Base-by-base conservation (phyloP, 441 rosid species). In the Populus trichocarpa region DNA sequence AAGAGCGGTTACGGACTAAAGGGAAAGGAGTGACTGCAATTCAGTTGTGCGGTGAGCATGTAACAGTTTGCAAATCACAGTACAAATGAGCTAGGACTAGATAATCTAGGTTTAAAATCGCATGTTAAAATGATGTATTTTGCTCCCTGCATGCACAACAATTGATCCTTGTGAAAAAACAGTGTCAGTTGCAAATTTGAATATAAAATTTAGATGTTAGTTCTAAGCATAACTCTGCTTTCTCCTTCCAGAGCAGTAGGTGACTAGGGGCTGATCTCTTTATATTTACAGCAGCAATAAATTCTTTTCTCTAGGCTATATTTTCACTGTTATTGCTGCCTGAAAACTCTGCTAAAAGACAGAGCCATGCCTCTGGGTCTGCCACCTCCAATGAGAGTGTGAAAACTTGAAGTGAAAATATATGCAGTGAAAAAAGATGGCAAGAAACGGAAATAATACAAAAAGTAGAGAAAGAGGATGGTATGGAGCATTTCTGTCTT, bases 401-500 rank as follows among this genome's bases (percentile, higher is more conserved):
- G 82, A 78, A 75, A 81, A 72, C 32, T 67, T 77, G 75, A 57
- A 80, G 80, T 77, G 68, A 53, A 86, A 83, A 65, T 57, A 33
- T 36, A 71, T 64, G 22, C 25, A 28, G 73, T 67, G 71, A 73
- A 77, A 77, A 83, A 75, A 33, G 78, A 75, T 67, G 57, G 64
- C 42, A 77, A 67, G 66, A 74, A 67, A 70, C 63, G 42, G 59
- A 79, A 83, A 79, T 35, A 68, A 71, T 65, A 70, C 66, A 79
- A 74, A 76, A 72, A 46, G 70, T 50, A 35, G 40, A 75, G 81
- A 76, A 74, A 70, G 38, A 76, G 22, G 75, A 63, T 33, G 86
- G 92, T 82, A 90, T 90, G 93, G 93, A 86, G 88, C 88, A 83
- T 81, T 89, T 85, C 83, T 86, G 89, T 88, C 88, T 70, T 87